A percentile compares a stretch with the other conserved stretches of the same genome.
Conservation (phyloP, 1,139 yeast genomes). For the Lodderomyces margitis region DNA sequence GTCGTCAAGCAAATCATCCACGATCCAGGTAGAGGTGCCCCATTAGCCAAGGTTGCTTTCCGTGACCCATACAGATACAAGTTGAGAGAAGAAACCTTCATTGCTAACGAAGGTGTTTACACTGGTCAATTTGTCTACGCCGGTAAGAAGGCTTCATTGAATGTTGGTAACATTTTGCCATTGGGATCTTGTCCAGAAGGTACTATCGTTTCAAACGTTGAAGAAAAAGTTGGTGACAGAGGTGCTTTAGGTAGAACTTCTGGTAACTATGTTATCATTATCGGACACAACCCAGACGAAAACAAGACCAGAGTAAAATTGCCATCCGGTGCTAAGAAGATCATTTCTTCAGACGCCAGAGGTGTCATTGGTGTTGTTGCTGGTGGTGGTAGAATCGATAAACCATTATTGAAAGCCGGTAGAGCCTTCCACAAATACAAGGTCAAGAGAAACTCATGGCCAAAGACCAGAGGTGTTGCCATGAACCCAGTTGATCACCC, state of each 20-base stretch:
- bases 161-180: slow-evolving; percentile 97
- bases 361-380: slow-evolving; percentile 99
- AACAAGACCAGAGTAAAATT: slow-evolving; percentile 98
- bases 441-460: slow-evolving; percentile 99
- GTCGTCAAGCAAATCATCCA: slow-evolving; percentile 97
- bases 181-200: slow-evolving; percentile 98
- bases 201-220: slow-evolving; percentile 97
- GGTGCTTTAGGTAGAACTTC: slow-evolving; percentile 99
- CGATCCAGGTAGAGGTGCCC: slow-evolving; percentile 99
- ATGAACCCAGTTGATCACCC: slow-evolving; percentile 99
- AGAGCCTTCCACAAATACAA: slow-evolving; percentile 99
- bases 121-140: slow-evolving; percentile 99
- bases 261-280: slow-evolving; percentile 98
- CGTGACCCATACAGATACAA: slow-evolving; percentile 99
- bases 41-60: slow-evolving; percentile 98
- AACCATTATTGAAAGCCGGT: slow-evolving; percentile 99
- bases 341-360: slow-evolving; percentile 93
- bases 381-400: slow-evolving; percentile 99
- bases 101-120: slow-evolving; percentile 99
- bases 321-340: slow-evolving; percentile 98
- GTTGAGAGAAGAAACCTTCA: slow-evolving; percentile 97
- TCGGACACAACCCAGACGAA: slow-evolving; percentile 99
- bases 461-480: slow-evolving; percentile 99
- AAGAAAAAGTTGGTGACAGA: slow-evolving; percentile 99
- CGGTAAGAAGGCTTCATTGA: slow-evolving; percentile 97